A percentile compares a stretch with the other conserved stretches of the same genome.
These are phyloP conservation scores for Ogataea haglerorum DNA, from an alignment of 805 yeast species.

Conservation along the genomic window DNA sequence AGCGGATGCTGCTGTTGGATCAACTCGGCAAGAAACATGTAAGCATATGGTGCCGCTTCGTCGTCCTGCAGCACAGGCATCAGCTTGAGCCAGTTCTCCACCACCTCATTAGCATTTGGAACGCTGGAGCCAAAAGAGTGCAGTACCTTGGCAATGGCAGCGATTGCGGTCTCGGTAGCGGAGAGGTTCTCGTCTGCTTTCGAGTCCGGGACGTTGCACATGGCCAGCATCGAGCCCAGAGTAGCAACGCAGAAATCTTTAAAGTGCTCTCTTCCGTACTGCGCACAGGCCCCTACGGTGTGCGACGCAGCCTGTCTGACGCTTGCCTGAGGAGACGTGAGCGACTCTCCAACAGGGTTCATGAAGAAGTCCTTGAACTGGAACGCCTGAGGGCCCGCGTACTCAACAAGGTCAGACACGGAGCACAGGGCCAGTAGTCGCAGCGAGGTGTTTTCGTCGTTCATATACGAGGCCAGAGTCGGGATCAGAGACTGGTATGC, in stretches of 20 bases:
- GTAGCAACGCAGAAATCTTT: constrained; percentile 62
- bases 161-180: constrained; percentile 83
- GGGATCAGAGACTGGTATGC: constrained; percentile 65
- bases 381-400: constrained; percentile 65
- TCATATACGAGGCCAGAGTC: constrained; percentile 55
- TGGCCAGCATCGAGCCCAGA: constrained; percentile 70
- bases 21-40: constrained; percentile 68
- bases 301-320: constrained; percentile 86
- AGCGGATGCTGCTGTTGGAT: constrained; percentile 64
- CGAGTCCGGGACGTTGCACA: constrained; percentile 75
- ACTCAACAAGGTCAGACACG: constrained; percentile 77
- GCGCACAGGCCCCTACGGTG: constrained; percentile 83
- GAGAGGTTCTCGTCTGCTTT: constrained; percentile 77
- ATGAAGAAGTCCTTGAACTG: constrained; percentile 64
- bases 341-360: constrained; percentile 59
- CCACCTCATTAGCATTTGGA: constrained; percentile 59
- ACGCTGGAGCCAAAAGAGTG: constrained; percentile 56
- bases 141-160: constrained; percentile 81
- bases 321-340: constrained; percentile 63
- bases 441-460: constrained; percentile 64
- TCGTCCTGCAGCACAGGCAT: constrained; percentile 82
- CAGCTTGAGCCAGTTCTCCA: constrained; percentile 74
- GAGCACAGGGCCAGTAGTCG: constrained; percentile 77
- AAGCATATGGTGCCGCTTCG: constrained; percentile 84
- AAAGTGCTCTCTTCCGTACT: constrained; percentile 65